Conservation (phyloP, 331 rosid species). For the Ulmus americana region DNA sequence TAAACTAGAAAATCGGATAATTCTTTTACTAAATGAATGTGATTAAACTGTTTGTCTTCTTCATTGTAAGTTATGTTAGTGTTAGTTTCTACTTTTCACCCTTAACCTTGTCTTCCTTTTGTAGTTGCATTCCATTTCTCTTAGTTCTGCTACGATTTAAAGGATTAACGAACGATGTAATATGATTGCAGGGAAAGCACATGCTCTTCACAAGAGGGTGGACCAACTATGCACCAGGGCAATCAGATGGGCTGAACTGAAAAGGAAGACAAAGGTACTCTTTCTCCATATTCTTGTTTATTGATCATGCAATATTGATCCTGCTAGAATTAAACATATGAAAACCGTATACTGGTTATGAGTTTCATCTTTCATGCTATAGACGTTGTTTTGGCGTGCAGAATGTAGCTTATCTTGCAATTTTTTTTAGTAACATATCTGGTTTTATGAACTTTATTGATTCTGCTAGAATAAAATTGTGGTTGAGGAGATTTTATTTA, state of each 20-base stretch:
- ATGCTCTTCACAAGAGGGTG: conserved; percentile 94
- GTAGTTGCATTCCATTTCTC: not conserved
- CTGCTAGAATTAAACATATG: not conserved
- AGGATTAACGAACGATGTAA: conserved; percentile 9
- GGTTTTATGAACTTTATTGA: not conserved
- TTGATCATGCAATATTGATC: not conserved
- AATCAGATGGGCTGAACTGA: conserved; percentile 83
- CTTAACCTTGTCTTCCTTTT: not conserved
- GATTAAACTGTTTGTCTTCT: not conserved
- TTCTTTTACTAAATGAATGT: not conserved
- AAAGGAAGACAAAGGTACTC: conserved; percentile 77
- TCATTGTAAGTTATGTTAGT: not conserved
- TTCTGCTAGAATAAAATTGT: not conserved
- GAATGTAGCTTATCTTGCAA: not conserved
- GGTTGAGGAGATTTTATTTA: not conserved
- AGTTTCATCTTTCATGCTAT: not conserved
- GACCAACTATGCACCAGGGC: conserved; percentile 94
- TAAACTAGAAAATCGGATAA: too few species aligned
- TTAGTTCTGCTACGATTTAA: not conserved
- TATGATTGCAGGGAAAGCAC: conserved; percentile 73
- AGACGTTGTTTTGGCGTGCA: not conserved
- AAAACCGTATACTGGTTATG: not conserved
- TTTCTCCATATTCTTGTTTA: not conserved
- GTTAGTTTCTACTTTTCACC: not conserved
- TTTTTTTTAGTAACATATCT: not conserved